Evolutionary conservation across 2,329 filamentous ascomycete genomes (phyloP).

Genomic region (Cordyceps fumosorosea): DNA sequence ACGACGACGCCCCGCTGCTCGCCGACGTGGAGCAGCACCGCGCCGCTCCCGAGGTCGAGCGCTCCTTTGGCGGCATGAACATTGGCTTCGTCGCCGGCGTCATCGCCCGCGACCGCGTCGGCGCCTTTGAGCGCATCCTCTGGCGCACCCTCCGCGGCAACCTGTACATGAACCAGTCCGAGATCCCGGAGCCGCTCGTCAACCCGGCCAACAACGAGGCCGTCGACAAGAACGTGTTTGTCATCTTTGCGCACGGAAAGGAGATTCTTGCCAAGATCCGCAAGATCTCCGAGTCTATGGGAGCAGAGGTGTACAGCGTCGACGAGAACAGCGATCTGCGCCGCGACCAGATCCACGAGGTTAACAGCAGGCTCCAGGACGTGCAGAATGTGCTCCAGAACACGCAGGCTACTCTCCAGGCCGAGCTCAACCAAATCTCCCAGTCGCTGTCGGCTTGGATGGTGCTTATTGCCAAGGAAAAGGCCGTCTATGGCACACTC

Average conservation of each 20-base stretch:
- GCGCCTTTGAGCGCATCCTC: slow-evolving; percentile 91
- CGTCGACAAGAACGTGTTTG: slow-evolving; percentile 95
- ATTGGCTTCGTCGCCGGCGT: slow-evolving; percentile 98
- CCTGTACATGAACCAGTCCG: slow-evolving; percentile 99
- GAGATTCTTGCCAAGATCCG: slow-evolving; percentile 98
- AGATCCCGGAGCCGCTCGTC: slow-evolving; percentile 89
- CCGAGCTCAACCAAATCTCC: slow-evolving; percentile 88
- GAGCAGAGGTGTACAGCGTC: slow-evolving; percentile 91
- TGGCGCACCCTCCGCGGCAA: slow-evolving; percentile 97
- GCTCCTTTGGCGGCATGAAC: slow-evolving; percentile 94
- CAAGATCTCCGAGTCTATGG: slow-evolving; percentile 96
- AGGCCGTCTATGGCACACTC: slow-evolving; percentile 90
- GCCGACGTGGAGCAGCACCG: slow-evolving; percentile 85
- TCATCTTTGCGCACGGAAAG: slow-evolving; percentile 98
- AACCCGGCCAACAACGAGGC: slow-evolving; percentile 90
- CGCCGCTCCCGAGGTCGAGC: slow-evolving; percentile 61
- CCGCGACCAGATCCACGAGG: slow-evolving; percentile 92
- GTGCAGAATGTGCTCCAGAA: slow-evolving; percentile 88
- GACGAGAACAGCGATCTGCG: slow-evolving; percentile 96
- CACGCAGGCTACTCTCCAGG: slow-evolving; percentile 89
- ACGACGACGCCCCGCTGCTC: slow-evolving; percentile 84
- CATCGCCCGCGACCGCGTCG: slow-evolving; percentile 86
- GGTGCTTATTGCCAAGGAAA: slow-evolving; percentile 96
- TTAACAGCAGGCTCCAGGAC: slow-evolving; percentile 88
- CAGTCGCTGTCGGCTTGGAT: slow-evolving; percentile 93